Evolutionary conservation across 306 rosid genomes (phyloP).

Genomic region (Cicer yamashitae): DNA sequence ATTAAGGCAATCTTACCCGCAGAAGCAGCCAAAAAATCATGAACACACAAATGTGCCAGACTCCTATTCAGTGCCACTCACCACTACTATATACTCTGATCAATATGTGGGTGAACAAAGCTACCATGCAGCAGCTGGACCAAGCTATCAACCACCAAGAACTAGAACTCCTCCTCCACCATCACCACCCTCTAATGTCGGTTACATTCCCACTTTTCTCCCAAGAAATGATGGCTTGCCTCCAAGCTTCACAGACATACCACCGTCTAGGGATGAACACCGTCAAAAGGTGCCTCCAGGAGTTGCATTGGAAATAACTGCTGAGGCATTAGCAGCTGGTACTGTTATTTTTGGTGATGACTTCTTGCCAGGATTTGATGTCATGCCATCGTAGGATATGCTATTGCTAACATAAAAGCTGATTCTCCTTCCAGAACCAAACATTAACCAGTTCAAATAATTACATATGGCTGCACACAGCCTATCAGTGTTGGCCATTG

Average conservation of each 20-base stretch:
- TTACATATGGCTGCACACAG: slow-evolving; percentile 13
- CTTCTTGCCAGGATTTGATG: slow-evolving; percentile 73
- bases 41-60: slow-evolving; percentile 44
- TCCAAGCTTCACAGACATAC: slow-evolving; percentile 55
- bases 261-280: slow-evolving; percentile 52
- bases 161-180: slow-evolving; percentile 64
- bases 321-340: slow-evolving; percentile 88
- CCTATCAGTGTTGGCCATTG: background rate
- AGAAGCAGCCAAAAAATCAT: slow-evolving; percentile 53
- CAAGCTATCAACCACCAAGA: slow-evolving; percentile 56
- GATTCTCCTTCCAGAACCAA: slow-evolving; percentile 61
- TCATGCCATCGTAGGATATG: slow-evolving; percentile 57
- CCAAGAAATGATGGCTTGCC: slow-evolving; percentile 53
- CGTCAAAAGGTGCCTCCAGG: slow-evolving; percentile 50
- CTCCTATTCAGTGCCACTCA: slow-evolving; percentile 50
- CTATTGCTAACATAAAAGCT: slow-evolving; percentile 44
- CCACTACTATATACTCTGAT: slow-evolving; percentile 53
- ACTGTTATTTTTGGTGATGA: slow-evolving; percentile 86
- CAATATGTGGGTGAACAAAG: slow-evolving; percentile 58
- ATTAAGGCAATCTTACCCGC: slow-evolving; percentile 44
- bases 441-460: slow-evolving; percentile 39
- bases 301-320: slow-evolving; percentile 69
- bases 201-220: slow-evolving; percentile 63
- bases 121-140: slow-evolving; percentile 54
- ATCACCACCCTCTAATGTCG: slow-evolving; percentile 63